Evolutionary conservation across 768 basidiomycete species (phyloP).

Genomic region (Kondoa subrosea): DNA sequence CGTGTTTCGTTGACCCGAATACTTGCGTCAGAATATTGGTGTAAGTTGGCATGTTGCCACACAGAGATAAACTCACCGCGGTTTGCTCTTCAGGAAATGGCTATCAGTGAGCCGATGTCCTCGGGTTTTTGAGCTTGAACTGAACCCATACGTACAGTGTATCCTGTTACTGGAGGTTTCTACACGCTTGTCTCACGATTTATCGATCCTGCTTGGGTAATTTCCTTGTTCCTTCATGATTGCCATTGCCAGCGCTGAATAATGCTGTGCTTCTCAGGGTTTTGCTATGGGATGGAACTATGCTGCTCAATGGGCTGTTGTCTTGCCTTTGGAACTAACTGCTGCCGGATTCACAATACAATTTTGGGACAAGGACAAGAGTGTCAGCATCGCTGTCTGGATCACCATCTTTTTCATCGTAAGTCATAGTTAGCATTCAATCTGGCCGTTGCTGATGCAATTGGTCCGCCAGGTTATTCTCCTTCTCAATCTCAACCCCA

Average conservation of each 20-base stretch:
- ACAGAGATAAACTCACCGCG: too few relatives aligned
- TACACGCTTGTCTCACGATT: conserved; percentile 26
- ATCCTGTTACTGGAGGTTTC: conserved; percentile 27
- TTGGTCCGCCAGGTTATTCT: too few relatives aligned
- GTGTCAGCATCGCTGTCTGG: conserved; percentile 40
- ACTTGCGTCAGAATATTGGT: too few relatives aligned
- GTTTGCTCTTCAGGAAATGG: conserved; percentile 27
- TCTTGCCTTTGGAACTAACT: conserved; percentile 67
- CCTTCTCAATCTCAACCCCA: neutral
- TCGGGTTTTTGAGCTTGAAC: too few relatives aligned
- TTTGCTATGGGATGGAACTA: conserved; percentile 32
- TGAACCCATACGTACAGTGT: too few relatives aligned
- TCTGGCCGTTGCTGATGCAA: too few relatives aligned
- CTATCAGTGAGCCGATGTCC: too few relatives aligned
- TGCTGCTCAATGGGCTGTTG: conserved; percentile 56
- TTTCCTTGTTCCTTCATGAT: too few relatives aligned
- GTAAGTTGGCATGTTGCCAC: too few relatives aligned
- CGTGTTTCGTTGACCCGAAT: too few relatives aligned
- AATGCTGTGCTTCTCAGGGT: too few relatives aligned
- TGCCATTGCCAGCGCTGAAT: too few relatives aligned
- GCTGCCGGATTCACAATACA: conserved; percentile 66
- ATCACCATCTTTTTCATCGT: conserved; percentile 21
- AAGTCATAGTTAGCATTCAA: neutral
- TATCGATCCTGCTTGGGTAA: conserved; percentile 21
- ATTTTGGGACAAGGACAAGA: conserved; percentile 51